Base-by-base conservation (phyloP, 345 rosid species). In the Eucalyptus brandiana region DNA sequence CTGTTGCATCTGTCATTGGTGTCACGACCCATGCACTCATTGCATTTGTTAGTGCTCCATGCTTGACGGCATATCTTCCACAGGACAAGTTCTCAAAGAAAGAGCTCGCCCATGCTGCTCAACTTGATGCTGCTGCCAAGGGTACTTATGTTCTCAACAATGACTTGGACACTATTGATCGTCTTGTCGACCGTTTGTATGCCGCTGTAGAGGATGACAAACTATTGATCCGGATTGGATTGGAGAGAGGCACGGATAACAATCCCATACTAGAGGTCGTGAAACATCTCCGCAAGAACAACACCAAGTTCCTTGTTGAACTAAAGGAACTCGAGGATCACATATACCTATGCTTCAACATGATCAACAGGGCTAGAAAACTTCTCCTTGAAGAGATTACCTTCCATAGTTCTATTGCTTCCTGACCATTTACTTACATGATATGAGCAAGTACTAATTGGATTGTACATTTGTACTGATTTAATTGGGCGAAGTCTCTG, bases 261-360 rank as follows among this genome's bases (percentile, higher is more conserved):
- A 90, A 92, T 93, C 89, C 90, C 18, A 88, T 96, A 44, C 89
- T 91, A 87, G 92, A 89, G 93, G 95, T 95, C 37, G 89, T 96
- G 92, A 93, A 94, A 90, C 94, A 60, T 90, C 93, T 97, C 15
- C 92, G 91, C 86, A 94, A 93, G 89, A 93, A 89, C 91, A 94
- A 92, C 86, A 32, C 87, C 7, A 91, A 93, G 69, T 90, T 94
- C 87, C 89, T 88, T n/a, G 88, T 90, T 40, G 93, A 91, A 88
- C 95, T 96, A 80, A 88, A 87, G 90, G 95, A 92, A 89, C 97
- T 96, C 49, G 97, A 95, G 91, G 94, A 95, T n/a, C 97, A 93
- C 89, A 91, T 97, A 80, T 93, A 91, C 91, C 91, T 94, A 45
- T 95, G 96, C 93, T 94, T 96, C 88, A 93, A 87, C 87, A 90